Conservation (phyloP, 768 basidiomycete species). For the Boletus tylopilopsis region DNA sequence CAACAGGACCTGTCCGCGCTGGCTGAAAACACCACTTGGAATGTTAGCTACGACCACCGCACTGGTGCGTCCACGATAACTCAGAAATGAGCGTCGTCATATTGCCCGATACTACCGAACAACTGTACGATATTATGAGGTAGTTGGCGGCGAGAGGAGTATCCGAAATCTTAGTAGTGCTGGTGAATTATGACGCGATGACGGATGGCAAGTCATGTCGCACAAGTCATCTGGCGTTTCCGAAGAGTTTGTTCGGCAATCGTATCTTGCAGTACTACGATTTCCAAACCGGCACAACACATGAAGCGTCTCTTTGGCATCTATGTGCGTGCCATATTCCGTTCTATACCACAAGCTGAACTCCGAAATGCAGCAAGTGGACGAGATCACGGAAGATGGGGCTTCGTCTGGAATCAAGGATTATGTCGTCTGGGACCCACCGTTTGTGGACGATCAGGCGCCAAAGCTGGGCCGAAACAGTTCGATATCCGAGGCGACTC, state of each 20-base stretch:
- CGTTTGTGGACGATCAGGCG: constrained; percentile 51
- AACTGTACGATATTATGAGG: no score
- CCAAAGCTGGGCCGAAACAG: constrained; percentile 52
- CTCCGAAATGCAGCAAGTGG: constrained; percentile 42
- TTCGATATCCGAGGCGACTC: constrained; percentile 64
- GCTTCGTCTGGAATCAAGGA: constrained; percentile 81
- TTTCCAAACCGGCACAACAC: constrained; percentile 68
- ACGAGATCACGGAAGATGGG: constrained; percentile 73
- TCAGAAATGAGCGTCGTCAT: no score
- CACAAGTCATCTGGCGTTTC: constrained; percentile 72
- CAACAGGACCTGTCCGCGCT: no score
- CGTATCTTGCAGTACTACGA: constrained; percentile 87
- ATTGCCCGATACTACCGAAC: no score
- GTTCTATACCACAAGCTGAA: not conserved
- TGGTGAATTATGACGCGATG: no score
- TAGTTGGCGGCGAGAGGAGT: no score
- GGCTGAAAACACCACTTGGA: no score
- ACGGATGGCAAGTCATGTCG: constrained; percentile 80
- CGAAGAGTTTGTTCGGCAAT: constrained; percentile 72
- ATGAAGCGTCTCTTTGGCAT: constrained; percentile 78
- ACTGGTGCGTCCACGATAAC: no score
- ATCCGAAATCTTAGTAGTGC: no score
- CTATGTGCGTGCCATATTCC: constrained; percentile 26
- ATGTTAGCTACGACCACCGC: no score
- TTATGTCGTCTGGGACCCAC: constrained; percentile 74